These are phyloP conservation scores for Heliamphora ciliata DNA, from an alignment of 179 eudicot species.

Conservation along the genomic window DNA sequence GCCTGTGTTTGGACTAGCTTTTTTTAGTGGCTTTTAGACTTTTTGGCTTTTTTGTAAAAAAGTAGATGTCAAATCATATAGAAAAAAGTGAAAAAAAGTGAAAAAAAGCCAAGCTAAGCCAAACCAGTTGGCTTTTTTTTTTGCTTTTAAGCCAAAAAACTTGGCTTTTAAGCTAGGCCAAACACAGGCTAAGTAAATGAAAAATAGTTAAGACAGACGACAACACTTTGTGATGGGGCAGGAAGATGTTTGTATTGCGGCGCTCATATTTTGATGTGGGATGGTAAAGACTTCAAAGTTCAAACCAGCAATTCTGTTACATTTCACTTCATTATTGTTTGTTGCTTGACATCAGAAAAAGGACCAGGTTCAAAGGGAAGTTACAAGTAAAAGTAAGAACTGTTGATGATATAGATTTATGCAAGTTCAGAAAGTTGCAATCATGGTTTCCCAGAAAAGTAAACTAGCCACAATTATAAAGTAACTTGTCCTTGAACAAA, in stretches of 20 bases:
- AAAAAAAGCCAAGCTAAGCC: no score
- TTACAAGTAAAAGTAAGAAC: not conserved
- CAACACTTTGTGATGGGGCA: no score
- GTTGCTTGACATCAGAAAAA: not conserved
- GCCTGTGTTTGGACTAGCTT: no score
- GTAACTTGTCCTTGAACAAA: not conserved
- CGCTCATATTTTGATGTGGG: not conserved
- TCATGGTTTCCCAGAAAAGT: not conserved
- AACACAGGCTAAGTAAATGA: no score
- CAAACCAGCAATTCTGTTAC: not conserved
- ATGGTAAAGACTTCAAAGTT: constrained; percentile 3
- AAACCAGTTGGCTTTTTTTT: no score
- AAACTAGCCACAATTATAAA: not conserved
- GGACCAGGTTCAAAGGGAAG: not conserved
- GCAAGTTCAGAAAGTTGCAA: not conserved
- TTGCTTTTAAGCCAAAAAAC: no score
- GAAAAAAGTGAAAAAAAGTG: no score
- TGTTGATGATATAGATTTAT: not conserved
- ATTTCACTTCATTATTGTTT: not conserved
- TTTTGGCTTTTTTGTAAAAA: no score
- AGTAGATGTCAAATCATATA: no score
- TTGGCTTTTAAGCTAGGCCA: no score
- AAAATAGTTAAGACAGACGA: no score
- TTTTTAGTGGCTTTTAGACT: no score
- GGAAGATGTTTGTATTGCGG: not conserved